Conservation (phyloP, 257 asterid genomes). For the Solanum okadae region DNA sequence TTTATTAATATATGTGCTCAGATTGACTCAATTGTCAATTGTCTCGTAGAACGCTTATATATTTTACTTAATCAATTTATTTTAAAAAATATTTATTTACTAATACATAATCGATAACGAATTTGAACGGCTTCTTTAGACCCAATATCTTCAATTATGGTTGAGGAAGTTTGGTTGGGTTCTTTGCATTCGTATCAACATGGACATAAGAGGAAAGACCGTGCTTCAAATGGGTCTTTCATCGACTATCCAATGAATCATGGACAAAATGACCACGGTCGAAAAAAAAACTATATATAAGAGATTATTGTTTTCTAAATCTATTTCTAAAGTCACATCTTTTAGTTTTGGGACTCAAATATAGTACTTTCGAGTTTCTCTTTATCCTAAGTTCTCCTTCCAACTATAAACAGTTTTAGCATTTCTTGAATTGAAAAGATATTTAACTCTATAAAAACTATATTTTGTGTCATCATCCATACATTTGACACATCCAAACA, state of each 20-base stretch:
- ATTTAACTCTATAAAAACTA: neutral
- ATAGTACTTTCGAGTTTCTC: neutral
- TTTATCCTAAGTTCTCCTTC: accelerated
- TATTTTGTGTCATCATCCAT: accelerated
- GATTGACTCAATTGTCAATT: too few relatives aligned
- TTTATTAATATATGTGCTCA: too few relatives aligned
- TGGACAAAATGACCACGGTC: accelerated
- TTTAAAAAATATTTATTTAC: neutral
- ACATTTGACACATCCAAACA: neutral
- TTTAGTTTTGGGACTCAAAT: neutral
- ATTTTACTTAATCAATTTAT: neutral
- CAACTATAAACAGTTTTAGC: neutral
- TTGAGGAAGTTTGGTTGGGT: neutral
- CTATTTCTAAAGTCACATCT: accelerated
- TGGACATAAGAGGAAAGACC: neutral
- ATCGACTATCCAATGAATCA: too few relatives aligned
- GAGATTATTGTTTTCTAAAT: accelerated
- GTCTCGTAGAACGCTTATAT: neutral
- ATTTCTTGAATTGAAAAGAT: neutral
- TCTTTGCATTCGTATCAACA: neutral
- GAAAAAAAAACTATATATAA: neutral
- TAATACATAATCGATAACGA: too few relatives aligned
- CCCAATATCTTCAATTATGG: too few relatives aligned
- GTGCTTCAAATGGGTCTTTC: neutral
- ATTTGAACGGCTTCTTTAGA: too few relatives aligned